Evolutionary conservation across 805 yeast species (phyloP), one percentile per base, ranked within the genome.

Genomic region (Yarrowia sp.): DNA sequence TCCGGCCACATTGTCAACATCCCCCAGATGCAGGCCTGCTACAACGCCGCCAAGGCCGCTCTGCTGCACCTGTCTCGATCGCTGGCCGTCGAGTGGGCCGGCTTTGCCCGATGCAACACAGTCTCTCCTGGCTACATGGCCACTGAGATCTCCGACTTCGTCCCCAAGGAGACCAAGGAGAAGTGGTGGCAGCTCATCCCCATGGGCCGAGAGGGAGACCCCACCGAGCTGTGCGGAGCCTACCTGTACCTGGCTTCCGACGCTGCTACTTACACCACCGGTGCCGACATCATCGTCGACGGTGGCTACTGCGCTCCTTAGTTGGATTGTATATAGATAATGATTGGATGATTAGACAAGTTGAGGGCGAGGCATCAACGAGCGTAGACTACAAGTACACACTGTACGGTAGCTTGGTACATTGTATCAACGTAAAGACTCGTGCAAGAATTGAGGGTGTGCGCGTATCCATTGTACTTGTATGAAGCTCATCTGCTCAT

Each of bases 21-120:
- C 71, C 97, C 97, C 32, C 95, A 92, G 78, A 82, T 86, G 76
- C 97, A 92, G 80, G 89, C 97, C 14, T 87, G 89, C 48, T 91
- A 91, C 82, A 91, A 91, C 75, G 91, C 92, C 15, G 90, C 92
- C 73, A 92, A 91, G 82, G 97, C 97, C 49, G 97, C 87, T 12
- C 87, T 90, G 36, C 76, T 88, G 72, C 97, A 92, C 75, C 82
- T 91, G 73, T 86, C 89, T 43, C 88, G 83, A 77, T 90, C 95
- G 1, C 81, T 91, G 72, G 94, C 97, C 15, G 87, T 91, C 50
- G 97, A 92, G 80, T 92, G 95, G 93, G 86, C 92, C n/a, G 85
- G 87, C 1, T 89, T 89, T 75, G 96, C 94, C n/a, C 84, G 97
- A 72, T 94, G 88, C 69, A 91, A 91, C 81, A 82, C 90, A 38